Conservation (phyloP, 176 grass and related monocot species). For the Oryza punctata region DNA sequence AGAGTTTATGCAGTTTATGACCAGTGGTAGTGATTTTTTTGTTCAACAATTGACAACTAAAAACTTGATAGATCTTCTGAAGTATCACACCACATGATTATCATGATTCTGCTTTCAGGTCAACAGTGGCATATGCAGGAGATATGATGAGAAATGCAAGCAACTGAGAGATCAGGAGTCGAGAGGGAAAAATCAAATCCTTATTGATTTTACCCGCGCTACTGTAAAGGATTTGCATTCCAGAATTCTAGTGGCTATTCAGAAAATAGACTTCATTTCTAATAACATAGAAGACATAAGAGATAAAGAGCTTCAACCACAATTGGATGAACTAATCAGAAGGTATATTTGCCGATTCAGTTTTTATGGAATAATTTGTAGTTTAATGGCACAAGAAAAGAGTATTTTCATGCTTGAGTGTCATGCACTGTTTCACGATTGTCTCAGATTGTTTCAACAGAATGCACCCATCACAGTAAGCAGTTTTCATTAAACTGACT, state of each 20-base stretch:
- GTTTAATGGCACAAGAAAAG: background rate
- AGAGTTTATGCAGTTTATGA: background rate
- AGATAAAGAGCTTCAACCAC: slow-evolving; percentile 74
- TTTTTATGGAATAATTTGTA: background rate
- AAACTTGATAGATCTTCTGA: background rate
- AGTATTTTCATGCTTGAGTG: background rate
- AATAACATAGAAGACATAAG: slow-evolving; percentile 69
- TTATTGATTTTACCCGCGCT: slow-evolving; percentile 59
- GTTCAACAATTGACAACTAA: background rate
- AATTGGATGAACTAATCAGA: slow-evolving; percentile 67
- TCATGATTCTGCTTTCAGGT: slow-evolving; percentile 44
- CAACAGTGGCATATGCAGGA: slow-evolving; percentile 52
- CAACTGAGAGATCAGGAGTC: slow-evolving; percentile 62
- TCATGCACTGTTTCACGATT: background rate
- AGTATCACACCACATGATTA: background rate
- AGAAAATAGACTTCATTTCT: slow-evolving; percentile 70
- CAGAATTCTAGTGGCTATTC: slow-evolving; percentile 71
- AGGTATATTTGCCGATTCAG: slow-evolving; percentile 43
- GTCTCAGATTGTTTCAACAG: background rate
- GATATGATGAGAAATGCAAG: slow-evolving; percentile 62
- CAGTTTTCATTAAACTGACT: background rate
- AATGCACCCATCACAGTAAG: background rate
- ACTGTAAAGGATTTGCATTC: slow-evolving; percentile 72
- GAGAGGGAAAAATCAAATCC: slow-evolving; percentile 41
- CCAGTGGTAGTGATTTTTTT: background rate